Conservation (phyloP, 441 rosid genomes). For the Hura crepitans region DNA sequence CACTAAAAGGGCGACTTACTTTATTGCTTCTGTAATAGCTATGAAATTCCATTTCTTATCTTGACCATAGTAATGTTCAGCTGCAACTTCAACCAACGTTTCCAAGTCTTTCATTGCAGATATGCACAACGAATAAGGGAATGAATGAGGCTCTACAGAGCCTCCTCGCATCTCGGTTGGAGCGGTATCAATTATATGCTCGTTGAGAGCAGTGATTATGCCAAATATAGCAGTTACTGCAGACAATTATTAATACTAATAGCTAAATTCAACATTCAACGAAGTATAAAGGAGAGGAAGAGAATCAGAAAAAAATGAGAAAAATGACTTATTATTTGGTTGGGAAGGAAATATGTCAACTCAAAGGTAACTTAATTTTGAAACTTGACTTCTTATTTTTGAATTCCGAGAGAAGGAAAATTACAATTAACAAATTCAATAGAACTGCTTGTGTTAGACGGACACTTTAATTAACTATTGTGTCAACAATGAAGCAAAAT, state of each 20-base stretch:
- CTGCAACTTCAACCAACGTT: conserved; percentile 82
- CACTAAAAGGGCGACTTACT: conserved; percentile 44
- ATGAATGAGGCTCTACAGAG: conserved; percentile 38
- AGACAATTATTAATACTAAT: conserved; percentile 34
- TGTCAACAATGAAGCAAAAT: neutral
- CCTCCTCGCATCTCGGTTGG: conserved; percentile 40
- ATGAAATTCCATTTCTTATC: conserved; percentile 87
- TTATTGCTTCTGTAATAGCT: conserved; percentile 71
- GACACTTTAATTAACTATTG: neutral
- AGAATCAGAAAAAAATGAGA: neutral
- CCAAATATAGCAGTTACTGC: conserved; percentile 86
- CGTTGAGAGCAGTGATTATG: conserved; percentile 71
- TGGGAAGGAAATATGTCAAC: neutral
- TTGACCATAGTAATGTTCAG: conserved; percentile 69
- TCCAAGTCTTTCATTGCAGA: conserved; percentile 80
- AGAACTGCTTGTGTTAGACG: neutral
- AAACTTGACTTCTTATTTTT: neutral
- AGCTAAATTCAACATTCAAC: conserved; percentile 20
- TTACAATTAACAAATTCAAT: conserved; percentile 2
- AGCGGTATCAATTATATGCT: conserved; percentile 72
- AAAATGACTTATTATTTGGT: neutral
- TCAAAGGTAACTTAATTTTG: neutral
- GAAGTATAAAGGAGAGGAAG: neutral
- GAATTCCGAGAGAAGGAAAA: neutral
- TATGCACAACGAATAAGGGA: conserved; percentile 73